Conservation (phyloP, 192 early-diverging fungal species). For the Helicostylum pulchrum region DNA sequence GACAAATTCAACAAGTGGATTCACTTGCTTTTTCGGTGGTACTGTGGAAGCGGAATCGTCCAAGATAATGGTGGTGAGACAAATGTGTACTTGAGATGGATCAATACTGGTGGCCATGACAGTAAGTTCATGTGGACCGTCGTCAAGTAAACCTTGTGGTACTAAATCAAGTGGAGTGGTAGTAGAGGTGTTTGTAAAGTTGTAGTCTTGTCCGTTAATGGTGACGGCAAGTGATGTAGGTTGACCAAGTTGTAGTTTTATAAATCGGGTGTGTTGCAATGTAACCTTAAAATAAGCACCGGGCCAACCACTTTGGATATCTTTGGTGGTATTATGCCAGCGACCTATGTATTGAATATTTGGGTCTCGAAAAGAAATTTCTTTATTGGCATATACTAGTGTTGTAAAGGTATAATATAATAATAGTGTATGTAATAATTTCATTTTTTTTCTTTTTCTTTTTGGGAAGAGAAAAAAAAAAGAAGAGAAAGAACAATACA, state of each 20-base stretch:
- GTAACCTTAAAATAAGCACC: conserved; percentile 27
- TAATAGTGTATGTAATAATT: conserved; percentile 10
- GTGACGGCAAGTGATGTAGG: conserved; percentile 6
- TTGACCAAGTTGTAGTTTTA: conserved; percentile 7
- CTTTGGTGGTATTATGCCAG: conserved; percentile 19
- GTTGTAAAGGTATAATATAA: not conserved
- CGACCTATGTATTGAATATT: conserved; percentile 29
- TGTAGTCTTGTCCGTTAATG: not conserved
- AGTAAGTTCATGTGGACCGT: conserved; percentile 6
- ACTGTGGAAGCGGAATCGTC: not conserved
- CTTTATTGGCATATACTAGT: not conserved
- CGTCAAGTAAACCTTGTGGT: conserved; percentile 9
- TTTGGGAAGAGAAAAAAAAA: not conserved
- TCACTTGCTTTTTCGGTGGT: not conserved
- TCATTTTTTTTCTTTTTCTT: not conserved
- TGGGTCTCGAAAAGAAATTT: conserved; percentile 3
- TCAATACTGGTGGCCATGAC: conserved; percentile 14
- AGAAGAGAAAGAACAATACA: too few species aligned
- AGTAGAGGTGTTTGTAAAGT: not conserved
- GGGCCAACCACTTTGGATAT: conserved; percentile 27
- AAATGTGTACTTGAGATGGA: not conserved
- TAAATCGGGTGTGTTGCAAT: not conserved
- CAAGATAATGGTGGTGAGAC: not conserved
- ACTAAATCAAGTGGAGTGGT: conserved; percentile 1
- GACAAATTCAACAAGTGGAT: conserved; percentile 23